Base-by-base conservation (phyloP, 192 early-diverging fungal species). In the Coemansia sp. region DNA sequence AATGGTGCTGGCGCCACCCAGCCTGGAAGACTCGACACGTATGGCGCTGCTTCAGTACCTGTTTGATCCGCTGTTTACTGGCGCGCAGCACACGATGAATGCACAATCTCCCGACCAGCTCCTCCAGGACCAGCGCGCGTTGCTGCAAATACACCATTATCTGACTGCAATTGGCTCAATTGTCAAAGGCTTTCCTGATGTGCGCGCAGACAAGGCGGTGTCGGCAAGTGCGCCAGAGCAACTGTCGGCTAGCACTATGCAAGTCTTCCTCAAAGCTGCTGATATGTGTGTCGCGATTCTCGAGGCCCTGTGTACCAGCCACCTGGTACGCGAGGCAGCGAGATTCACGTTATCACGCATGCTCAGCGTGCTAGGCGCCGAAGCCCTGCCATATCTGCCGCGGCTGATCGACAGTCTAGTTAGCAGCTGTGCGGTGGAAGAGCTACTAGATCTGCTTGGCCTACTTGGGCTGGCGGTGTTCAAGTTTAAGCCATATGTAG, bases 121-220 rank as follows among this genome's bases (percentile, higher is more conserved):
- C 53, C 74, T 77, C 19, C 86, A 88, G 65, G 90, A 95, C 62
- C 67, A 85, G 35, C 83, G 84, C n/a, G 76, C 87, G 57, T 82
- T 89, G 45, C 76, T 91, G 23, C 89, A 93, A 53, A 69, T 94
- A 39, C 88, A 93, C 73, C 93, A 94, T 68, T 85, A 89, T 14
- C 85, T 97, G 38, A 87, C 86, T 58, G 91, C 93, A 1, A 86
- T 95, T 41, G 94, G 93, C 24, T 89, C 88, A 62, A 82, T 94
- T 24, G 86, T 87, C 24, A 94, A 94, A 75, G 92, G 94, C 80
- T 86, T 83, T 64, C 79, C 81, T 19, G 73, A 87, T 62, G 72
- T 79, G 56, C 72, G 74, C 38, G 74, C 73, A 10, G 79, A 81
- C 51, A 81, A 81, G 63, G 47, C 43, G 4, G 54, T 56, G 1